These are phyloP conservation scores for Chaetomium fimeti DNA, from an alignment of 495 filamentous ascomycete genomes.

Conservation along the genomic window DNA sequence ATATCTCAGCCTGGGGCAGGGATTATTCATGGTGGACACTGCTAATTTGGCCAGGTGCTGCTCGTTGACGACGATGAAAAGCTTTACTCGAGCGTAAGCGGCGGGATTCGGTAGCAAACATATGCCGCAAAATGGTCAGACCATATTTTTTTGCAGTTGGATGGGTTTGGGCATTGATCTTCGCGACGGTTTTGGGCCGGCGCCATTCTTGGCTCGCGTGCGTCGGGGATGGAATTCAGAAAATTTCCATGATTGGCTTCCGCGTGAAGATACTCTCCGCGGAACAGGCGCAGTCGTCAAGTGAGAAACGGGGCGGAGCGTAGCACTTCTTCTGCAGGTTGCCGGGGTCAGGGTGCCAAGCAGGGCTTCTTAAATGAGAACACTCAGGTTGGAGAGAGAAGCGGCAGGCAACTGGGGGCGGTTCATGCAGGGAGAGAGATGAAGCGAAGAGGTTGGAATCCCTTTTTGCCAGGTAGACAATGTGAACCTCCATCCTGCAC, in stretches of 20 bases:
- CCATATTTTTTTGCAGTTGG: constrained; percentile 16
- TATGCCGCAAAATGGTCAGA: constrained; percentile 10
- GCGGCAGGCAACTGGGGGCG: neutral
- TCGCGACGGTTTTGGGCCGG: neutral
- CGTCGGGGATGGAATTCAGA: constrained; percentile 6
- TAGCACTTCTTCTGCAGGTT: constrained; percentile 3
- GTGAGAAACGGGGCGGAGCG: constrained; percentile 7
- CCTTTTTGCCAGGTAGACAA: neutral
- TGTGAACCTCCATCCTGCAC: no score
- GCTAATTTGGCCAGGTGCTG: no score
- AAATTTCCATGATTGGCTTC: constrained; percentile 24
- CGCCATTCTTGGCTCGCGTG: constrained; percentile 14
- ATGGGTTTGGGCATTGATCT: constrained; percentile 18
- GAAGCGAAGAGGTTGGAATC: neutral
- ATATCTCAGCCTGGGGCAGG: neutral
- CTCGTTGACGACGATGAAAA: no score
- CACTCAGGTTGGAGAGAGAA: neutral
- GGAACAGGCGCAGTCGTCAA: constrained; percentile 5
- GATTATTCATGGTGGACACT: neutral
- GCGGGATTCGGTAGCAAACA: neutral
- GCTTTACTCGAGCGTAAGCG: neutral
- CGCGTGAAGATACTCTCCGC: constrained; percentile 10
- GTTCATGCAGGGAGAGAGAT: neutral
- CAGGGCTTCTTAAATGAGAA: neutral
- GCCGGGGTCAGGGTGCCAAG: constrained; percentile 3